Conservation (phyloP, 805 yeast species). For the Ogataea naganishii region DNA sequence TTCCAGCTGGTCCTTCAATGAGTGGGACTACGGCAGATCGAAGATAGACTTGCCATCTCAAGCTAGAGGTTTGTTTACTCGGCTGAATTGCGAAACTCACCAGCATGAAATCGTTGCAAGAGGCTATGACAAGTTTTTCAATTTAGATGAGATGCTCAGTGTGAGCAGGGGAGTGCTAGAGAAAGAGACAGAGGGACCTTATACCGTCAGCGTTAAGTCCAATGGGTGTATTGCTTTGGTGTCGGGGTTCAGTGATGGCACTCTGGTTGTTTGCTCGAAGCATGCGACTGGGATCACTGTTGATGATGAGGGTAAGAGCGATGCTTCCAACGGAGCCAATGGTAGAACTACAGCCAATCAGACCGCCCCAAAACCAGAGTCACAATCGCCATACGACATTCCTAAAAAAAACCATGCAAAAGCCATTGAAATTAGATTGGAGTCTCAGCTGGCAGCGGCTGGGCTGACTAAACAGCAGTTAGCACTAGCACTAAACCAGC, state of each 20-base stretch:
- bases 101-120: constrained; percentile 50
- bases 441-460: constrained; percentile 35
- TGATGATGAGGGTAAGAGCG: constrained; percentile 26
- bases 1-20: constrained; percentile 73
- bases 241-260: constrained; percentile 68
- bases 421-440: constrained; percentile 56
- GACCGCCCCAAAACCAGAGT: no score
- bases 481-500: constrained; percentile 41
- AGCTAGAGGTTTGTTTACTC: constrained; percentile 79
- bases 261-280: constrained; percentile 81
- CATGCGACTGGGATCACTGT: constrained; percentile 69
- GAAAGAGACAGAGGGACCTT: constrained; percentile 62
- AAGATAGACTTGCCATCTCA: constrained; percentile 52
- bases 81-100: constrained; percentile 23
- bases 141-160: constrained; percentile 50
- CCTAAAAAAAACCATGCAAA: constrained; percentile 59
- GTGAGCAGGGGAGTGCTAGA: constrained; percentile 44
- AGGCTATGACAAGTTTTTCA: constrained; percentile 94
- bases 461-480: constrained; percentile 39
- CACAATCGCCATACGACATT: no score
- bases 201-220: constrained; percentile 72
- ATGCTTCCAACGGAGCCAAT: neutral
- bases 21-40: constrained; percentile 71
- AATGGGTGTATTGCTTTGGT: constrained; percentile 90
- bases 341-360: no score